phyloP scores from a whole-genome alignment of 208 protist genomes.

The Leishmania arabica region DNA sequence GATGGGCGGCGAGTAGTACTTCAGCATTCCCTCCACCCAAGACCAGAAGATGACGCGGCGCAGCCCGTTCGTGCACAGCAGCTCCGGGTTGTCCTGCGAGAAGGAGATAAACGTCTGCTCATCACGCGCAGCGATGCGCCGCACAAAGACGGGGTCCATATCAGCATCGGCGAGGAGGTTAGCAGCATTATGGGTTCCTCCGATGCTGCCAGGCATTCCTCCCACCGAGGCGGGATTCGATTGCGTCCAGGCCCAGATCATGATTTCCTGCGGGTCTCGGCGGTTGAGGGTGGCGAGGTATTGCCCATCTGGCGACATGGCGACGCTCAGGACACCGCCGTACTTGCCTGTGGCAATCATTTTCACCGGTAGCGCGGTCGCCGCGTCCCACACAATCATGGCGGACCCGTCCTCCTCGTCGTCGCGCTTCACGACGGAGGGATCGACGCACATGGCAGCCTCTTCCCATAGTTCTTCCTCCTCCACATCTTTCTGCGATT shows the following conservation, averaged over 20 bases:
- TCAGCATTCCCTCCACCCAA: constrained; percentile 72
- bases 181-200: constrained; percentile 8
- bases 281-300: constrained; percentile 91
- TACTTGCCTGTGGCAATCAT: constrained; percentile 73
- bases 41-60: constrained; percentile 93
- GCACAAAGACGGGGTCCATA: constrained; percentile 62
- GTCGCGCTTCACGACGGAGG: constrained; percentile 51
- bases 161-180: constrained; percentile 18
- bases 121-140: constrained; percentile 78
- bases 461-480: constrained; percentile 34
- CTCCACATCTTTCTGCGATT: constrained; percentile 29
- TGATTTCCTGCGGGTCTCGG: constrained; percentile 83
- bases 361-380: constrained; percentile 83
- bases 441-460: constrained; percentile 44
- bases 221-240: not conserved
- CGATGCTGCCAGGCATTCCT: not conserved
- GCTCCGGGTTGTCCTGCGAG: constrained; percentile 64
- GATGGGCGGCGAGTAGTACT: constrained; percentile 92
- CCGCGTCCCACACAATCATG: constrained; percentile 95
- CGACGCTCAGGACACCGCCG: constrained; percentile 85
- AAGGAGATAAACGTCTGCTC: constrained; percentile 90
- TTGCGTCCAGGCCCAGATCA: constrained; percentile 92
- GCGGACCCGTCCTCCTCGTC: constrained; percentile 84
- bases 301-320: constrained; percentile 88
- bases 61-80: constrained; percentile 91